Conservation (phyloP, 805 yeast genomes). For the Jamesozyma piceae region DNA sequence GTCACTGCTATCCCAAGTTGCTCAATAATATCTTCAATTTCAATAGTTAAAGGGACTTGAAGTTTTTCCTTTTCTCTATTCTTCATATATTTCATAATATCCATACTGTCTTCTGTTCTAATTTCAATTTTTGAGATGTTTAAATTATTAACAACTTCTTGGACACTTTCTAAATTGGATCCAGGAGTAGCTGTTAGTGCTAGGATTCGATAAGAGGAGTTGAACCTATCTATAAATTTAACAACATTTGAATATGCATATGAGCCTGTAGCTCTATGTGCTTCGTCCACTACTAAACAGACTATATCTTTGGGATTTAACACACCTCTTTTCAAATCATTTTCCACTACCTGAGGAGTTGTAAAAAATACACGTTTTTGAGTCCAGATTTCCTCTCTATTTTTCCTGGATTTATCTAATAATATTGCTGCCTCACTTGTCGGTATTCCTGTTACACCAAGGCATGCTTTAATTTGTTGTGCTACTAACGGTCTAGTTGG, state of each 20-base stretch:
- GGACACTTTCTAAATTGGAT: slow-evolving; percentile 77
- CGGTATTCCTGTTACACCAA: slow-evolving; percentile 78
- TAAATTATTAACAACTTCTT: slow-evolving; percentile 68
- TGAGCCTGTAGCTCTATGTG: slow-evolving; percentile 86
- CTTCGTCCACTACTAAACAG: slow-evolving; percentile 85
- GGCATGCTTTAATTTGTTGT: slow-evolving; percentile 90
- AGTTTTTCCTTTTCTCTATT: slow-evolving; percentile 51
- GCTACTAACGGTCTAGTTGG: slow-evolving; percentile 95
- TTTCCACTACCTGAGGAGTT: slow-evolving; percentile 93
- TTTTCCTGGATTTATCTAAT: slow-evolving; percentile 46
- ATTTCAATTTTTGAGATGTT: slow-evolving; percentile 70
- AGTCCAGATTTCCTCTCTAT: slow-evolving; percentile 72
- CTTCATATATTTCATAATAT: slow-evolving; percentile 72
- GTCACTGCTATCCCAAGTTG: slow-evolving; percentile 52
- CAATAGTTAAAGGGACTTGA: slow-evolving; percentile 43
- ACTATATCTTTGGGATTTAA: slow-evolving; percentile 68
- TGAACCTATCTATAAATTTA: slow-evolving; percentile 50
- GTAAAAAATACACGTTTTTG: slow-evolving; percentile 75
- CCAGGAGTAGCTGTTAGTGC: slow-evolving; percentile 97
- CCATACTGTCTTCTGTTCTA: slow-evolving; percentile 75
- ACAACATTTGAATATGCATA: slow-evolving; percentile 86
- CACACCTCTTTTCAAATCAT: slow-evolving; percentile 68
- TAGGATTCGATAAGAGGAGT: slow-evolving; percentile 59
- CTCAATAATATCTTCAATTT: slow-evolving; percentile 48
- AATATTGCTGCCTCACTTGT: slow-evolving; percentile 68